Percentiles rank a stretch among this genome's conserved stretches.
Evolutionary conservation across 768 basidiomycete genomes (phyloP).

Genomic region (Porphyrellus cyaneotinctus): DNA sequence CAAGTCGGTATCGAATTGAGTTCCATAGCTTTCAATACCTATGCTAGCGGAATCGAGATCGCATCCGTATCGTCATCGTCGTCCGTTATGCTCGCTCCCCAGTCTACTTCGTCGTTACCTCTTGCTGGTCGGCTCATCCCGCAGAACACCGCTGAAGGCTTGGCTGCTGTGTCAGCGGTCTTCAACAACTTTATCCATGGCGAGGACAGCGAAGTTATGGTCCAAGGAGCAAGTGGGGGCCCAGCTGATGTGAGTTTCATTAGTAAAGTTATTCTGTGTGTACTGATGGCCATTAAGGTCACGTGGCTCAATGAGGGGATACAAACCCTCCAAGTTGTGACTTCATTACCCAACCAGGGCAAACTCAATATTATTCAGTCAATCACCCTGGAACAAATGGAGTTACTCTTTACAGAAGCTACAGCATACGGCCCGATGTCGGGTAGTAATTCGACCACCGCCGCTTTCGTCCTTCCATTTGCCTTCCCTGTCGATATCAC

Average conservation of each 20-base stretch:
- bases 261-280: neutral
- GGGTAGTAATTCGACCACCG: slow-evolving; percentile 56
- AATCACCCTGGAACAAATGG: slow-evolving; percentile 55
- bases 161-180: slow-evolving; percentile 55
- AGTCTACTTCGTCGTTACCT: slow-evolving; percentile 46
- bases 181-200: slow-evolving; percentile 75
- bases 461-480: slow-evolving; percentile 65
- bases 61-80: slow-evolving; percentile 52
- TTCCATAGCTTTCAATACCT: slow-evolving; percentile 59
- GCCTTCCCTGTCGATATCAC: slow-evolving; percentile 66
- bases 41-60: slow-evolving; percentile 48
- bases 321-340: slow-evolving; percentile 53
- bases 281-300: slow-evolving; percentile 38
- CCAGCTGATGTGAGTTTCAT: slow-evolving; percentile 45
- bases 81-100: slow-evolving; percentile 52
- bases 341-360: slow-evolving; percentile 62
- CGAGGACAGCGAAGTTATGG: slow-evolving; percentile 52
- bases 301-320: slow-evolving; percentile 73
- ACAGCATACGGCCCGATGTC: slow-evolving; percentile 56
- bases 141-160: slow-evolving; percentile 48
- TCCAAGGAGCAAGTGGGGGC: slow-evolving; percentile 57
- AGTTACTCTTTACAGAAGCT: slow-evolving; percentile 53
- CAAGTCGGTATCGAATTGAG: slow-evolving; percentile 68
- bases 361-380: slow-evolving; percentile 59
- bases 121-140: slow-evolving; percentile 63